Conservation (phyloP, 768 basidiomycete species). For the Mycena leptocephala region DNA sequence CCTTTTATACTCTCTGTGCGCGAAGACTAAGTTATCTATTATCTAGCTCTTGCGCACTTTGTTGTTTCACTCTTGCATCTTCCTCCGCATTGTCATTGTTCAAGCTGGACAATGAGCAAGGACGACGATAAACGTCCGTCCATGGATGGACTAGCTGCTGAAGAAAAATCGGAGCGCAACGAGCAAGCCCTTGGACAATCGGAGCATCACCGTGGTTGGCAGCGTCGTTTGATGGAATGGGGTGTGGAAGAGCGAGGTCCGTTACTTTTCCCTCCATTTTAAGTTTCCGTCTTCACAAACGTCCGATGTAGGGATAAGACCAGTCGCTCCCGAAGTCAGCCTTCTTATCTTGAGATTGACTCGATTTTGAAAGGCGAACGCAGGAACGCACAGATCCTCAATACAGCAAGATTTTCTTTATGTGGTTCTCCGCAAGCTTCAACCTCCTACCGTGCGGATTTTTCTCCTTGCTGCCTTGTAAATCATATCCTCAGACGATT, state of each 20-base stretch:
- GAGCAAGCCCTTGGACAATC: too few relatives aligned
- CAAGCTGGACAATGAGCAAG: too few relatives aligned
- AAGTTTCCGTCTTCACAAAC: background rate
- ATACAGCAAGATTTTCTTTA: slow-evolving; percentile 81
- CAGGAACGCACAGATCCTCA: slow-evolving; percentile 73
- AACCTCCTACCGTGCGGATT: slow-evolving; percentile 72
- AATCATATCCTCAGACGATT: background rate
- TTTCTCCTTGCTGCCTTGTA: too few relatives aligned
- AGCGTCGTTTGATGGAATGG: slow-evolving; percentile 30
- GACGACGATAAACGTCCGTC: too few relatives aligned
- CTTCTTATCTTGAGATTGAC: background rate
- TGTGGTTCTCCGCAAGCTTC: slow-evolving; percentile 83
- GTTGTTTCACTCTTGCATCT: too few relatives aligned
- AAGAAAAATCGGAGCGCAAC: too few relatives aligned
- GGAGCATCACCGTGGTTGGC: slow-evolving; percentile 6
- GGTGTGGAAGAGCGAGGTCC: slow-evolving; percentile 35
- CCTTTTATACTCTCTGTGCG: too few relatives aligned
- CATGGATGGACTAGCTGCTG: too few relatives aligned
- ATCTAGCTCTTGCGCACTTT: too few relatives aligned
- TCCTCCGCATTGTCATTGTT: too few relatives aligned
- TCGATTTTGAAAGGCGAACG: background rate
- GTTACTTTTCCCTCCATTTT: background rate
- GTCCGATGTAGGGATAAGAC: slow-evolving; percentile 31
- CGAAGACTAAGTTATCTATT: too few relatives aligned
- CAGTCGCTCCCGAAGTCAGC: slow-evolving; percentile 22